These are phyloP conservation scores for Hordeum vulgare DNA, from an alignment of 176 grass and related monocot species.

Conservation along the genomic window DNA sequence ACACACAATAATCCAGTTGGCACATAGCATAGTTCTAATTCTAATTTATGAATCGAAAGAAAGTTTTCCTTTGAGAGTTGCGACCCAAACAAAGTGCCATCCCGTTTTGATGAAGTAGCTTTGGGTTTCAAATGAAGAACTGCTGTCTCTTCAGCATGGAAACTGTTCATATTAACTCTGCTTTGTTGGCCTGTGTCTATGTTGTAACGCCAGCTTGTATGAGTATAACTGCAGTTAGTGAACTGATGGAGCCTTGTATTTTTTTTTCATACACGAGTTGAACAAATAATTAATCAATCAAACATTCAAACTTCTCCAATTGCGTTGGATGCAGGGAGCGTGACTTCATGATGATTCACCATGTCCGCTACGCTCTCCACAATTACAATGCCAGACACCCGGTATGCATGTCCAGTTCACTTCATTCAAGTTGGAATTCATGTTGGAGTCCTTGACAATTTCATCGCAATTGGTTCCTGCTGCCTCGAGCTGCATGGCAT, in stretches of 20 bases:
- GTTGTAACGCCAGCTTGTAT: neutral
- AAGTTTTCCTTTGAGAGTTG: neutral
- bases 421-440: neutral
- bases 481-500: neutral
- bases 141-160: neutral
- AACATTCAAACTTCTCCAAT: neutral
- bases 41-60: neutral
- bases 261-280: neutral
- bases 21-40: neutral
- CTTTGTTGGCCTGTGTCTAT: neutral
- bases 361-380: neutral
- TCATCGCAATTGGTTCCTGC: neutral
- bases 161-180: neutral
- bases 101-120: neutral
- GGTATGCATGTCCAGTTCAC: neutral
- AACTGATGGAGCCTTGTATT: neutral
- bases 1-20: neutral
- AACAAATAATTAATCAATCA: neutral
- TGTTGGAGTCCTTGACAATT: neutral
- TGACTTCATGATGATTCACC: neutral
- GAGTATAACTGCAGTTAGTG: neutral
- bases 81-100: neutral
- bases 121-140: neutral
- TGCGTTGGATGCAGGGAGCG: neutral
- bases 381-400: slow-evolving; percentile 21